Evolutionary conservation across 2,329 filamentous ascomycete genomes (phyloP).

Genomic region (Penicillium sp.): DNA sequence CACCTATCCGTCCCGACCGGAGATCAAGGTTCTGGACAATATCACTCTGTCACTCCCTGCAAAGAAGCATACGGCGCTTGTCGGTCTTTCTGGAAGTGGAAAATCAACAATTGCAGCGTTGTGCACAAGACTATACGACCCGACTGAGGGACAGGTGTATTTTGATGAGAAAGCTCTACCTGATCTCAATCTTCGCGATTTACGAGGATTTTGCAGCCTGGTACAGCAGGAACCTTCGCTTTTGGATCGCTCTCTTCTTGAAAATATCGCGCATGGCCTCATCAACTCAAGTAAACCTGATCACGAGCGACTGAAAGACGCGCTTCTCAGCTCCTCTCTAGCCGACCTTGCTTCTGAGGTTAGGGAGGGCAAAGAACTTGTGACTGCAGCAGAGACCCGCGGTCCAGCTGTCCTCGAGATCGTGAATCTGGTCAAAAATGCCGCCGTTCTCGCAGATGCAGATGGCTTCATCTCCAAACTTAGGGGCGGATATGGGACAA

Average conservation of each 20-base stretch:
- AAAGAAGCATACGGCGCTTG: constrained; percentile 49
- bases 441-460: constrained; percentile 56
- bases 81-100: constrained; percentile 51
- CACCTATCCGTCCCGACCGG: constrained; percentile 28
- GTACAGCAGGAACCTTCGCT: constrained; percentile 22
- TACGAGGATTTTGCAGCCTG: constrained; percentile 19
- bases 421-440: constrained; percentile 32
- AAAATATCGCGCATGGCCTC: constrained; percentile 40
- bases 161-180: constrained; percentile 58
- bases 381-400: constrained; percentile 39
- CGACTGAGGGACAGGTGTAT: constrained; percentile 56
- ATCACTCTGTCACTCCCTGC: constrained; percentile 27
- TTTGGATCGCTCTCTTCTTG: constrained; percentile 18
- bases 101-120: constrained; percentile 62
- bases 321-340: constrained; percentile 47
- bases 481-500: constrained; percentile 57
- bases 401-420: constrained; percentile 47
- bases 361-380: constrained; percentile 47
- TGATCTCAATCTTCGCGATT: constrained; percentile 46
- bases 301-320: constrained; percentile 18
- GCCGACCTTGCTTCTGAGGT: constrained; percentile 39
- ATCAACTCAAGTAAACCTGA: constrained; percentile 27
- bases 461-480: constrained; percentile 25
- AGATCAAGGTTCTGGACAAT: constrained; percentile 23
- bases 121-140: constrained; percentile 60